These are phyloP conservation scores for Rhynchosporium secalis DNA, from an alignment of 2,329 filamentous ascomycete genomes.

Conservation along the genomic window DNA sequence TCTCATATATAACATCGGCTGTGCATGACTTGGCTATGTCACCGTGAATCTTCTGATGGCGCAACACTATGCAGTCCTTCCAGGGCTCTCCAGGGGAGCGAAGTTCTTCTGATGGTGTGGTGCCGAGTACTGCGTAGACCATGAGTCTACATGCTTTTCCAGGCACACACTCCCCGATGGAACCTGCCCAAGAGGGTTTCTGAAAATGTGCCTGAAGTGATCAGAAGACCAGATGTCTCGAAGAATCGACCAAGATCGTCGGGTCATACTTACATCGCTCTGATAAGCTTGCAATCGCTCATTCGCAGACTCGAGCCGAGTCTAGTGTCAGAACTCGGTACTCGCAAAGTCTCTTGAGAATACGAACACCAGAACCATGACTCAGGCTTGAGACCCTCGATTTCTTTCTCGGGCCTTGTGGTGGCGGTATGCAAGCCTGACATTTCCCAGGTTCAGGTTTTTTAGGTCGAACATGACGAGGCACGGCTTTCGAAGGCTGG, in stretches of 20 bases:
- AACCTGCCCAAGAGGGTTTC: not conserved
- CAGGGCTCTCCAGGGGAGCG: constrained; percentile 4
- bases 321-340: constrained; percentile 16
- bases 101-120: constrained; percentile 16
- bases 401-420: constrained; percentile 11
- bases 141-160: constrained; percentile 4
- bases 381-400: constrained; percentile 6
- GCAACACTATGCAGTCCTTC: constrained; percentile 4
- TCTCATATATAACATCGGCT: not conserved
- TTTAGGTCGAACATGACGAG: not conserved
- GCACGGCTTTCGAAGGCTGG: not conserved
- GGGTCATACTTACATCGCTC: constrained; percentile 25
- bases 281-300: constrained; percentile 29
- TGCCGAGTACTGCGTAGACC: constrained; percentile 10
- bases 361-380: constrained; percentile 5
- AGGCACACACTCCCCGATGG: constrained; percentile 10
- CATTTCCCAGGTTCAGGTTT: constrained; percentile 2
- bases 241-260: constrained; percentile 22
- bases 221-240: constrained; percentile 21
- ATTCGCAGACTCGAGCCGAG: constrained; percentile 23
- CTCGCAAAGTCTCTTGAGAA: constrained; percentile 10
- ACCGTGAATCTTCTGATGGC: constrained; percentile 21
- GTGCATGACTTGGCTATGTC: constrained; percentile 14
- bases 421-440: not conserved
- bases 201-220: constrained; percentile 10